A percentile compares a stretch with the other conserved stretches of the same genome.
These are phyloP conservation scores for Usnea hakonensis DNA, from an alignment of 495 filamentous ascomycete species.

Conservation along the genomic window DNA sequence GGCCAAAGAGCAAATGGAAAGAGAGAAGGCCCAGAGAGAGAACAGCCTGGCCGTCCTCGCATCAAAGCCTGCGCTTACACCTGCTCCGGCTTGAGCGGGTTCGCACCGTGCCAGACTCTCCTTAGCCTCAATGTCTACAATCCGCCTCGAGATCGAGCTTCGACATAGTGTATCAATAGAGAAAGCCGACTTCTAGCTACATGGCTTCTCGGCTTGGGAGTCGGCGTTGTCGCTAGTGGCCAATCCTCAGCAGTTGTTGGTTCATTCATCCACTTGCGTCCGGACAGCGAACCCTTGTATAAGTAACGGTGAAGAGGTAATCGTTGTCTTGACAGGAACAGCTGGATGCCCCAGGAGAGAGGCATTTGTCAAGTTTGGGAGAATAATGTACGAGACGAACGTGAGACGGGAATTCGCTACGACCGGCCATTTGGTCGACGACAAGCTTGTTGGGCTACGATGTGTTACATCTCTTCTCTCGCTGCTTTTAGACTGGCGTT, in stretches of 20 bases:
- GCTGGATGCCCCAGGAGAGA: not conserved
- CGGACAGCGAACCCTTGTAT: not conserved
- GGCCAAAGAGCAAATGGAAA: slow-evolving; percentile 44
- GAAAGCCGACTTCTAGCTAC: not conserved
- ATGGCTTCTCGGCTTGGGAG: not conserved
- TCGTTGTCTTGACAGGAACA: not conserved
- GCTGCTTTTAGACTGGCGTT: not conserved
- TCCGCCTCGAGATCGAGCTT: not conserved
- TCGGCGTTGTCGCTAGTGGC: not conserved
- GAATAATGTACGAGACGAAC: not conserved
- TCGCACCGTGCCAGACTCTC: not conserved
- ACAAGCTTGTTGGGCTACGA: not conserved
- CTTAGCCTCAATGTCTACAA: not conserved
- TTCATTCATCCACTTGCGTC: not conserved
- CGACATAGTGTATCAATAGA: not conserved
- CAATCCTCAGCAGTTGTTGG: not conserved
- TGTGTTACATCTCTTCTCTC: not conserved
- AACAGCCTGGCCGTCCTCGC: slow-evolving; percentile 29
- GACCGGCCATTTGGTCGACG: not conserved
- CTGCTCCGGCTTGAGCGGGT: not conserved
- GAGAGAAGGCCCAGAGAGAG: slow-evolving; percentile 65
- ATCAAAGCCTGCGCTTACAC: slow-evolving; percentile 23
- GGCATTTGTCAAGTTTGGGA: not conserved
- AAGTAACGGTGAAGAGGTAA: not conserved
- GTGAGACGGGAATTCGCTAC: not conserved